Evolutionary conservation across 1,284 basidiomycete genomes (phyloP), one percentile per base, ranked within the genome.

Genomic region (Rhizoctonia solani): DNA sequence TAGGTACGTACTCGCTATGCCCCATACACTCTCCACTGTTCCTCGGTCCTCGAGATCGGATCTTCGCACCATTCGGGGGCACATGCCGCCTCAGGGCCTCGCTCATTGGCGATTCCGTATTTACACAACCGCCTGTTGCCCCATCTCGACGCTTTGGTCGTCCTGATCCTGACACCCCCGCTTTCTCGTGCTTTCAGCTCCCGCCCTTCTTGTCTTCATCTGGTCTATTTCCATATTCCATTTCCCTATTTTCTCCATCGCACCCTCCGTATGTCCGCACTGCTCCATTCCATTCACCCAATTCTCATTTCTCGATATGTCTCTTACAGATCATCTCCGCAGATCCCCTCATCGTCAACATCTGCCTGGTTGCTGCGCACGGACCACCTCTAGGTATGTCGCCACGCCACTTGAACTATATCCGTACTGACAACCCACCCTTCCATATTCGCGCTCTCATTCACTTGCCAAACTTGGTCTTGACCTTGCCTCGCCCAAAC

Each of bases 191-290:
- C 37, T 52, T 41, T 63, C 47, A 49, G 59, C 59, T 8, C 47
- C 29, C 50, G 27, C 23, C 47, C 47, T 63, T 63, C 46, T 49
- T 47, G 44, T n/a, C 56, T 59, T 13, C 56, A 59, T 59, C 56
- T 59, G 56, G 56, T 34, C 56, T 34, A 59, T 59, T 59, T 58
- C 55, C 55, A 47, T 58, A 58, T 34, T 59, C 46, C 41, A 46
- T 49, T 58, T 32, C 46, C 27, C 19, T 44, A 25, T 58, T 46
- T 46, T 46, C 42, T 58, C 42, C 41, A 41, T 47, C 42, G 55
- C 41, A 9, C 19, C 39, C 39, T 13, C 4, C 52, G 34, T 42
- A 11, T 42, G 39, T 41, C 23, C 37, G 9, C 21, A 19, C 23
- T 56, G 6, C n/a, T 2, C n/a, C 11, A 11, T 34, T 11, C 4